Base-by-base conservation (phyloP, 768 basidiomycete species). In the Termitomyces sp. region DNA sequence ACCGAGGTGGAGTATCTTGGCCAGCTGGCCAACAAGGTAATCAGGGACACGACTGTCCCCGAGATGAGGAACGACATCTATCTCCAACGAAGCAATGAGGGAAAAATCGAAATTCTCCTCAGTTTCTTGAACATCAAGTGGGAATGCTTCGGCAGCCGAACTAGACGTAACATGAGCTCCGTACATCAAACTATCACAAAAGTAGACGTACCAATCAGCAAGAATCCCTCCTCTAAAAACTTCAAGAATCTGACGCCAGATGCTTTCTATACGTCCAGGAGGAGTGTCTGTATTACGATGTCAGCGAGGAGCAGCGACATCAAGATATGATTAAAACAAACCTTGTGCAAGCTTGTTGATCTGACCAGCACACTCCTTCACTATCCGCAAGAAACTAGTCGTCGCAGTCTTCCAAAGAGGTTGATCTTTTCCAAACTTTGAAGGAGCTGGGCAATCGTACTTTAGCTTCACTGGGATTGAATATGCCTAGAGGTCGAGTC, bases 391-490 rank as follows among this genome's bases (percentile, higher is more conserved):
- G 70, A 92, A 92, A 65, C 79, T 85, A 15, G 78, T 81, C 2
- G 90, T 93, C n/a, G 94, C 95, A 0, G 93, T 94, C 73, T 94
- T 95, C 96, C 96, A 98, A 3, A 99, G 73, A 0, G 95, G 94
- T 22, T 71, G 73, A 65, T 95, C 96, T 54, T 91, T 87, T 2
- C 92, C 93, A 66, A 85, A 92, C 67, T 88, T 94, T 41, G 89
- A 93, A 0, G 96, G 82, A 0, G 90, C 75, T 0, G 96, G 95
- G 69, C 95, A 97, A 36, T 96, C 93, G 62, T 98, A 96, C 72
- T 95, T 95, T 61, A 98, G 75, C 66, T 94, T 94, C 68, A 98
- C 85, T 2, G 96, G 94, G 34, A 96, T 87, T 4, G 90, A 84
- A 64, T 91, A 94, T 0, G 94, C 88, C 90, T 93, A 45, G 33